Conservation (phyloP, 192 early-diverging fungal species). For the Chytriomyces sp. region DNA sequence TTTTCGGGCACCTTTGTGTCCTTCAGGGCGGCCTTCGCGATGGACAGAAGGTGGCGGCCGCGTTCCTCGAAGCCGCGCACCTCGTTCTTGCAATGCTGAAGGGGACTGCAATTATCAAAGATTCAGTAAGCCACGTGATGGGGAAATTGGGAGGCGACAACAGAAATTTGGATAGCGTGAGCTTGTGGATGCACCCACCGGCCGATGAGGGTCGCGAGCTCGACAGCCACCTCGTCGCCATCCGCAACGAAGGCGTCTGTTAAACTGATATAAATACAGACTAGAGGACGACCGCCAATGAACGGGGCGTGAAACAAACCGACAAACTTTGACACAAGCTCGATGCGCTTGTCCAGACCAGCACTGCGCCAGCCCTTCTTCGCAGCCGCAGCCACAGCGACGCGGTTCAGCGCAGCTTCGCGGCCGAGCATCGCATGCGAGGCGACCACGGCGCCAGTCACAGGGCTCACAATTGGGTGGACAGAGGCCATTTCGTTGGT, state of each 20-base stretch:
- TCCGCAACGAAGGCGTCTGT: conserved; percentile 57
- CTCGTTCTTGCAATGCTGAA: conserved; percentile 66
- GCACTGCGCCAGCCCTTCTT: conserved; percentile 58
- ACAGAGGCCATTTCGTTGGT: not conserved
- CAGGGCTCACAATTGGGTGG: conserved; percentile 33
- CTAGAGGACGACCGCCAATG: not conserved
- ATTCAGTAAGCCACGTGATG: not conserved
- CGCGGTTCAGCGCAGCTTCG: conserved; percentile 25
- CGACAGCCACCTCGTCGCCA: conserved; percentile 56
- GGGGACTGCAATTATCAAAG: conserved; percentile 41
- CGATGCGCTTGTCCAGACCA: conserved; percentile 55
- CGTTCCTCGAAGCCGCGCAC: conserved; percentile 71
- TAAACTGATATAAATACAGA: conserved; percentile 29
- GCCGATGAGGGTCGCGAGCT: conserved; percentile 70
- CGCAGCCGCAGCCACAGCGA: conserved; percentile 48
- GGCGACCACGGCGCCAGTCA: conserved; percentile 7
- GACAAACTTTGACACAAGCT: conserved; percentile 41
- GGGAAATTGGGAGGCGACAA: not conserved
- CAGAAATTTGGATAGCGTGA: not conserved
- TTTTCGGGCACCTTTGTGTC: conserved; percentile 58
- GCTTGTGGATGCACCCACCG: conserved; percentile 29
- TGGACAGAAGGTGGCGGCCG: conserved; percentile 66
- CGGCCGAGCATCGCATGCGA: conserved; percentile 22
- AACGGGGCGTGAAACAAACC: not conserved
- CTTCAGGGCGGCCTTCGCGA: conserved; percentile 63